Evolutionary conservation across 2,329 filamentous ascomycete species (phyloP), one percentile per base, ranked within the genome.

Genomic region (Apiospora arundinis): DNA sequence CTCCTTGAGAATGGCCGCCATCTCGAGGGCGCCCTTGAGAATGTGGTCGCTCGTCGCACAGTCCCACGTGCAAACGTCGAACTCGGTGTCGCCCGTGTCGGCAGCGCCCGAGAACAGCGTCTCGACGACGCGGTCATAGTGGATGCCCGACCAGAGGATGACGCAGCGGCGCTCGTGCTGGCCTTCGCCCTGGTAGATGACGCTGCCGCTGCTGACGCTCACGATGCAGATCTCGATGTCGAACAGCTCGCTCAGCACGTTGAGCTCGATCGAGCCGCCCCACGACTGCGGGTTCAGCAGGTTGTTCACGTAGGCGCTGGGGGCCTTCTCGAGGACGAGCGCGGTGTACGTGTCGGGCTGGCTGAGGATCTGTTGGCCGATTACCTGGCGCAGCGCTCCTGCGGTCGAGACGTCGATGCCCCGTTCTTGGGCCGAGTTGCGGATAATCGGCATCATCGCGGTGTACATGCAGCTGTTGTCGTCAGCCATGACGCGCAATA

Each of bases 391-490:
- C 23, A 98, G 86, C 76, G 93, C 77, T 11, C 70, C 70, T 7
- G 75, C 73, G 8, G 70, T 71, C 60, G 74, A 74, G 7, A 73
- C 70, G 32, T 73, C 72, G 56, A 81, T 69, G 46, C 46, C 67
- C 14, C 48, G 78, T 8, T 83, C 83, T n/a, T 83, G 80, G 67
- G 85, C 81, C 23, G 83, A 81, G 37, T 84, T 88, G 67, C 94
- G 89, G n/a, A 97, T 87, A 3, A 93, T 93, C 70, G 92, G 92
- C 21, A 93, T 93, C 66, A 98, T 91, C 0, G 95, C 95, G 40
- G 95, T 93, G 82, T 98, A 98, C 77, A 98, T 91, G 82, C 95
- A 98, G 72, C 92, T 94, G 82, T 98, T 98, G 81, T 98, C 95
- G 78, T 98, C 95, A 5, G 95, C 94, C 95, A 98, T 98, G 68